Conservation (phyloP, 2,329 filamentous ascomycete genomes). For the Drechslerella dactyloides region DNA sequence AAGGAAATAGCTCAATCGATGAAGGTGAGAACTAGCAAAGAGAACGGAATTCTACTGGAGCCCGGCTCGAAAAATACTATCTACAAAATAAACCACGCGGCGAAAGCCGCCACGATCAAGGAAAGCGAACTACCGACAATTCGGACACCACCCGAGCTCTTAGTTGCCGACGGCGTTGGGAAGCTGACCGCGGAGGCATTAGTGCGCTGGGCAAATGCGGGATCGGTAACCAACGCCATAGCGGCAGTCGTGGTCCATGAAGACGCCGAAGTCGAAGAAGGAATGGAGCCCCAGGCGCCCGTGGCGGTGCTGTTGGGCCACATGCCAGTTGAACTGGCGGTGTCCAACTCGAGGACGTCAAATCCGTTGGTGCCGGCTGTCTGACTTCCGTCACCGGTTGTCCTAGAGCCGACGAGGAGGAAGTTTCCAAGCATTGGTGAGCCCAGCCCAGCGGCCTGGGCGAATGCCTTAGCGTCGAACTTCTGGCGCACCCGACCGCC, state of each 20-base stretch:
- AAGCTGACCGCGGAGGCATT: conserved; percentile 22
- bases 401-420: conserved; percentile 30
- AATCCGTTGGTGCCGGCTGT: neutral
- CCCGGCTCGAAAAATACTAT: neutral
- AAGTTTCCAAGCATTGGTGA: conserved; percentile 31
- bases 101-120: conserved; percentile 4
- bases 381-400: conserved; percentile 32
- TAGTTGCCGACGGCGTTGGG: conserved; percentile 26
- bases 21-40: neutral
- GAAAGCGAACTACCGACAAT: conserved; percentile 4
- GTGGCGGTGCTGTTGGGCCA: neutral
- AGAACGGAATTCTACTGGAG: neutral
- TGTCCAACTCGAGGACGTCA: neutral
- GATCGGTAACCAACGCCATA: neutral
- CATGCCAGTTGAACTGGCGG: neutral
- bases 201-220: neutral
- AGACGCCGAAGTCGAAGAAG: neutral
- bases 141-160: conserved; percentile 1
- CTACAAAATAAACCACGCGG: conserved; percentile 14
- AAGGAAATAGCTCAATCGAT: neutral
- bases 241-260: neutral
- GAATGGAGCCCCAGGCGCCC: neutral
- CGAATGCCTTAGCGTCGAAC: conserved; percentile 32
- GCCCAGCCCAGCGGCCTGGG: conserved; percentile 18
- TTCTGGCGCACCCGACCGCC: conserved; percentile 25